Evolutionary conservation across 2,329 filamentous ascomycete genomes (phyloP), one percentile per base, ranked within the genome.

Genomic region (Atkinsonella hypoxylon): DNA sequence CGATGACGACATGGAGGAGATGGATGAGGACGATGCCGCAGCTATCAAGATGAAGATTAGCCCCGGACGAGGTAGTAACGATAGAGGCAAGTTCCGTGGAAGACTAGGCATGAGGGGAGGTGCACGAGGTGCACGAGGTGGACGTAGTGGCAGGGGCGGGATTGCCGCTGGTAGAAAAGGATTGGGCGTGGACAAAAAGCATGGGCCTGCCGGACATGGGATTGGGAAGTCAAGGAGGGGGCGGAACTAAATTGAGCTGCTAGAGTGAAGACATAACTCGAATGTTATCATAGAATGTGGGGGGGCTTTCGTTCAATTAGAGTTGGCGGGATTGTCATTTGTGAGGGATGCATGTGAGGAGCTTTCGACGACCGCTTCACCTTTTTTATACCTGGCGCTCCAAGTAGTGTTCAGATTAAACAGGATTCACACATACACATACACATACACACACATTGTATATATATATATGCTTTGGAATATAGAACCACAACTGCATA

Each of bases 21-120:
- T 78, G 66, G 73, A 75, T 30, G 74, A 75, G 30, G 72, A 72
- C 38, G 75, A 76, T 51, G 73, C 74, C 5, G 70, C 72, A 39
- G 70, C 68, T 34, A 70, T 81, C 56, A 79, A 77, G 67, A 74
- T 70, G 55, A 71, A 71, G 50, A 67, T 75, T 40, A 67, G 66
- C 55, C 65, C 67, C 30, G 67, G 66, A 36, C 64, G 58, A 55
- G 46, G 57, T 56, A 52, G 61, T 38, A 47, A 57, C 54, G 55
- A 62, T 42, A 64, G 61, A 26, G 56, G 58, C 20, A 53, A 50
- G 43, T 59, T 60, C 47, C 62, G 66, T 42, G 64, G 67, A 38
- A 60, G 63, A 22, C 60, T 61, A 8, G 57, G 62, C 26, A 56
- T 59, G 31, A 53, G 66, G 11, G 62, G 65, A 30, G 57, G 32